A percentile compares a stretch with the other conserved stretches of the same genome.
These are phyloP conservation scores for Phlebiopsis gigantea DNA, from an alignment of 768 basidiomycete genomes.

Conservation along the genomic window DNA sequence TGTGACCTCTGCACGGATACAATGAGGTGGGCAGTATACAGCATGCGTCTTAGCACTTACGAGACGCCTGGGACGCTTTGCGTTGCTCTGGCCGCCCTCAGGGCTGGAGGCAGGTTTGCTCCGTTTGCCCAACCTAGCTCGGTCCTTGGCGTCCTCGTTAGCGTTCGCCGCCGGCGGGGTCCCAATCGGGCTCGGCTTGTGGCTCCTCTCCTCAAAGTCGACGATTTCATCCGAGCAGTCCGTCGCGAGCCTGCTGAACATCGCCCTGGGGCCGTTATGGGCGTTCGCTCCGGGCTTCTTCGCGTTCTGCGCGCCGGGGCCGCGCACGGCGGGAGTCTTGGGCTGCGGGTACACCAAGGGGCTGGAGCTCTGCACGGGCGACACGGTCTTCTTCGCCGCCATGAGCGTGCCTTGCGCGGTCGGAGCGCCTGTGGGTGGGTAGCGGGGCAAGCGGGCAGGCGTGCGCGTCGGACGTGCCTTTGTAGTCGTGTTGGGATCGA, in stretches of 20 bases:
- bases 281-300: background rate
- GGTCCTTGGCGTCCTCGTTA: background rate
- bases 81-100: background rate
- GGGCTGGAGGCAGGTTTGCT: slow-evolving; percentile 1
- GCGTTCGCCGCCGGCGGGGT: background rate
- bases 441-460: background rate
- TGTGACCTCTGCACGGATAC: slow-evolving; percentile 1
- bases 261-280: slow-evolving; percentile 9
- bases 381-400: background rate
- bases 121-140: slow-evolving; percentile 8
- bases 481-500: slow-evolving; percentile 3
- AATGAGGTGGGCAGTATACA: background rate
- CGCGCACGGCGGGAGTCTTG: slow-evolving; percentile 5
- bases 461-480: slow-evolving; percentile 7
- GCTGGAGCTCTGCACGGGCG: slow-evolving; percentile 2
- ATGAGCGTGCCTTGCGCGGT: slow-evolving; percentile 3
- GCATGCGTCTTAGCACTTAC: background rate
- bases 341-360: slow-evolving; percentile 9
- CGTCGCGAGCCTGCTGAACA: slow-evolving; percentile 20
- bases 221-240: slow-evolving; percentile 23
- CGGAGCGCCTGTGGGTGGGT: background rate
- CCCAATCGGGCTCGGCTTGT: background rate
- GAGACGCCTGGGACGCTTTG: background rate
- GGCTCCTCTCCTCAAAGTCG: slow-evolving; percentile 17
- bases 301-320: background rate